phyloP scores from a whole-genome alignment of 768 basidiomycete genomes.

The Leccinum variicolor region DNA sequence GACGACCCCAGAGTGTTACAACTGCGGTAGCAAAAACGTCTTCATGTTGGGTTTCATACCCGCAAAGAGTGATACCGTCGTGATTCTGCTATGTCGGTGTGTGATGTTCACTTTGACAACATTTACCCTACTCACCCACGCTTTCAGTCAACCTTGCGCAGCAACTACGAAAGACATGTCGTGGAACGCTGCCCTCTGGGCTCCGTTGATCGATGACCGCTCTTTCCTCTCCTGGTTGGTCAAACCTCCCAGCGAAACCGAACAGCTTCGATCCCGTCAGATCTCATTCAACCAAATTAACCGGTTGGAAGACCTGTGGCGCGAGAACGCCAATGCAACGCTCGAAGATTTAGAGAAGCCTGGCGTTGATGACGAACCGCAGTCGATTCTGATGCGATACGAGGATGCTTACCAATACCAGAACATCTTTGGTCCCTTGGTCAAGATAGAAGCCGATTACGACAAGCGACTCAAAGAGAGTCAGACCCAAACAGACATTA shows the following conservation, averaged over 20 bases:
- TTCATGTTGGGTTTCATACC: constrained; percentile 99
- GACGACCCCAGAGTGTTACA: constrained; percentile 98
- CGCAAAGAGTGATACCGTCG: constrained; percentile 98
- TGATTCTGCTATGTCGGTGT: constrained; percentile 93
- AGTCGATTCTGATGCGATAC: constrained; percentile 84
- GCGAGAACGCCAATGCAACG: constrained; percentile 91
- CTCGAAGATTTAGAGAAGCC: constrained; percentile 97
- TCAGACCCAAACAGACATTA: constrained; percentile 96
- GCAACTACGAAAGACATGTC: constrained; percentile 97
- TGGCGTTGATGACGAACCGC: constrained; percentile 96
- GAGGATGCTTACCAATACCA: constrained; percentile 99
- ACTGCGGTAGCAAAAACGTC: constrained; percentile 98
- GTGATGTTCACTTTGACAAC: constrained; percentile 20
- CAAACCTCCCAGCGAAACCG: constrained; percentile 93
- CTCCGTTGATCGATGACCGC: constrained; percentile 96
- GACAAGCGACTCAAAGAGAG: constrained; percentile 97
- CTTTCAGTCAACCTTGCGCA: constrained; percentile 88
- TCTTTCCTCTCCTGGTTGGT: constrained; percentile 99
- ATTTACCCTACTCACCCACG: background rate
- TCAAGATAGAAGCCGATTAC: constrained; percentile 99
- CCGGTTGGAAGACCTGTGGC: constrained; percentile 96
- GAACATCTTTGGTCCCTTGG: constrained; percentile 97
- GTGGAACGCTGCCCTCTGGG: constrained; percentile 98
- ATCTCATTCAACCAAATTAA: constrained; percentile 98
- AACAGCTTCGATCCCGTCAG: constrained; percentile 93